Percentiles rank a stretch among this genome's conserved stretches.
phyloP scores from a whole-genome alignment of 257 asterid genomes.

The Rehmannia glutinosa region DNA sequence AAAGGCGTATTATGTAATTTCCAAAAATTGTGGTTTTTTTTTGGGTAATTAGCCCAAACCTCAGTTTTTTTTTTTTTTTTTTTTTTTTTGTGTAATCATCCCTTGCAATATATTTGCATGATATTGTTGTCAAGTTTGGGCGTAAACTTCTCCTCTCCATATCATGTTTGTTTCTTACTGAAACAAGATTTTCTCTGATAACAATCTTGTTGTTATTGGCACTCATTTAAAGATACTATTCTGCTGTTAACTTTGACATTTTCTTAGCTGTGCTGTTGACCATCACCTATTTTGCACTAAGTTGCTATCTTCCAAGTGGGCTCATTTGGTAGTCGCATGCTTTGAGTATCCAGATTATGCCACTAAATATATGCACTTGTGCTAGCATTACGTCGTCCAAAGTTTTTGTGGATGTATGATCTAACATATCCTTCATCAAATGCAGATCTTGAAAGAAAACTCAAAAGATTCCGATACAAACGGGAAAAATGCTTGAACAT shows the following conservation, averaged over 20 bases:
- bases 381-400: not conserved
- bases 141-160: not conserved
- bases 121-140: not conserved
- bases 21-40: too few species aligned
- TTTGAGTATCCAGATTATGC: not conserved
- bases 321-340: not conserved
- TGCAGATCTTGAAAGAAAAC: slow-evolving; percentile 32
- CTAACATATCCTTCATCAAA: not conserved
- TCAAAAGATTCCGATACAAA: not conserved
- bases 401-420: not conserved
- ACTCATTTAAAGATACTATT: not conserved
- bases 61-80: too few species aligned
- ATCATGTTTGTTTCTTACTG: not conserved
- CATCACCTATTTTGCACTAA: too few species aligned
- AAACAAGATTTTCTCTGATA: not conserved
- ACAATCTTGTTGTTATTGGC: not conserved
- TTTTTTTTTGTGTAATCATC: too few species aligned
- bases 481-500: slow-evolving; percentile 16
- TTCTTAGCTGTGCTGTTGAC: not conserved
- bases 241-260: not conserved
- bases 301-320: not conserved
- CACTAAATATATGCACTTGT: not conserved
- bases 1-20: too few species aligned
- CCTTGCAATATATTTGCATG: not conserved
- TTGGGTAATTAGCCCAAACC: too few species aligned